Conservation (phyloP, 2,329 filamentous ascomycete species). For the Chrysoporthe cubensis region DNA sequence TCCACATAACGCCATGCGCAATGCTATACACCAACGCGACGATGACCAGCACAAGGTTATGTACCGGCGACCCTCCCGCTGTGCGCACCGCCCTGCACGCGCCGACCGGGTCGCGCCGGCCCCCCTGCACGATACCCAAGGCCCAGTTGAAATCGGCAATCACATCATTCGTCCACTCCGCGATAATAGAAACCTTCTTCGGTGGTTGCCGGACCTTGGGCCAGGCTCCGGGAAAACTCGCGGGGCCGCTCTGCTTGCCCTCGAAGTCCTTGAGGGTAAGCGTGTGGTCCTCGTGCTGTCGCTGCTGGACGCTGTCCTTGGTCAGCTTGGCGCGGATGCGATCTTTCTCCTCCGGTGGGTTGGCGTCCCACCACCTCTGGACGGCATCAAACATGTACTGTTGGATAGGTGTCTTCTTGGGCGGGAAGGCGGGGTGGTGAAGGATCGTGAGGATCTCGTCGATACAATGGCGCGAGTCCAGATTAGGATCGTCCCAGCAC, state of each 20-base stretch:
- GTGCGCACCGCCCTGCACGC: constrained; percentile 17
- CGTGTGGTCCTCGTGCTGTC: constrained; percentile 37
- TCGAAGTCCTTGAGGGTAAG: constrained; percentile 35
- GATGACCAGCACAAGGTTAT: constrained; percentile 16
- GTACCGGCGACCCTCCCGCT: constrained; percentile 16
- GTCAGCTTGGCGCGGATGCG: constrained; percentile 35
- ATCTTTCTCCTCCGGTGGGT: constrained; percentile 30
- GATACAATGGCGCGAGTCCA: constrained; percentile 65
- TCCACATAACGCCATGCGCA: constrained; percentile 12
- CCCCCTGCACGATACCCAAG: constrained; percentile 16
- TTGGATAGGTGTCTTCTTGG: constrained; percentile 59
- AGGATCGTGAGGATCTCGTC: constrained; percentile 66
- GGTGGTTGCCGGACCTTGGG: constrained; percentile 36
- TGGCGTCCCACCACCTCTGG: constrained; percentile 55
- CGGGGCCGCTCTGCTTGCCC: constrained; percentile 33
- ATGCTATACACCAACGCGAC: constrained; percentile 23
- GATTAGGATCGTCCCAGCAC: constrained; percentile 68
- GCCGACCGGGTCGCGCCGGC: constrained; percentile 12
- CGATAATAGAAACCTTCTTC: constrained; percentile 33
- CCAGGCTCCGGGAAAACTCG: constrained; percentile 36
- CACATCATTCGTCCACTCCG: constrained; percentile 31
- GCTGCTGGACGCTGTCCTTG: constrained; percentile 35
- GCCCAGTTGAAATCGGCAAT: constrained; percentile 29
- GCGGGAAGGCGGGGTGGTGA: constrained; percentile 66
- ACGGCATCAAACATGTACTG: constrained; percentile 69